A percentile compares a stretch with the other conserved stretches of the same genome.
Evolutionary conservation across 202 grass and related monocot genomes (phyloP).

Genomic region (Hordeum pubiflorum): DNA sequence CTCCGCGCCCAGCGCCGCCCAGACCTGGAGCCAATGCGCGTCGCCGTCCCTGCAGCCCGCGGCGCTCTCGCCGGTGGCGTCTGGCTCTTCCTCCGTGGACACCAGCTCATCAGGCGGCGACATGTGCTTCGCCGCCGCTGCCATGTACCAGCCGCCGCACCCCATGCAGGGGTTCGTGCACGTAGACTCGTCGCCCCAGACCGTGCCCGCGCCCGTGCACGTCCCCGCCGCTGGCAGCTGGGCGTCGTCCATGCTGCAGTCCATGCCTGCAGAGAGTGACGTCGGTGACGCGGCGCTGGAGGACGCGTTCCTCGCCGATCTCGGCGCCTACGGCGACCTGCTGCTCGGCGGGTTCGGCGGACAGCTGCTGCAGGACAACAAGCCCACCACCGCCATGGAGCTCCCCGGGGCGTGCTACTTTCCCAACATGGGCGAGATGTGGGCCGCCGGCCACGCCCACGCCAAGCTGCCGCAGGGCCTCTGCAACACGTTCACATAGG

Average conservation of each 20-base stretch:
- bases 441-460: slow-evolving; percentile 21
- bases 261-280: neutral
- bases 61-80: slow-evolving; percentile 13
- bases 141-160: neutral
- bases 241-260: neutral
- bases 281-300: neutral
- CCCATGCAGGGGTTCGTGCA: neutral
- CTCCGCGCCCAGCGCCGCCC: neutral
- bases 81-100: slow-evolving; percentile 25
- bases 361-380: slow-evolving; percentile 14
- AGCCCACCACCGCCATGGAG: slow-evolving; percentile 23
- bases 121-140: slow-evolving; percentile 5
- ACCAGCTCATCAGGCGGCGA: slow-evolving; percentile 30
- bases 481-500: slow-evolving; percentile 21
- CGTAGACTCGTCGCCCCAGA: slow-evolving; percentile 7
- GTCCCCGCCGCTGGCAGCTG: neutral
- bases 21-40: neutral
- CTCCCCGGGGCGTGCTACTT: slow-evolving; percentile 42
- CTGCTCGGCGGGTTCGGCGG: neutral
- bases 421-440: slow-evolving; percentile 41
- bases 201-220: slow-evolving; percentile 24
- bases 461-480: slow-evolving; percentile 20
- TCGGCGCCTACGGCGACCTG: slow-evolving; percentile 31
- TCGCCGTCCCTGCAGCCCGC: neutral
- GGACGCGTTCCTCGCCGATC: slow-evolving; percentile 28